These are phyloP conservation scores for Myxozyma lipomycoides DNA, from an alignment of 805 yeast species.

Conservation along the genomic window DNA sequence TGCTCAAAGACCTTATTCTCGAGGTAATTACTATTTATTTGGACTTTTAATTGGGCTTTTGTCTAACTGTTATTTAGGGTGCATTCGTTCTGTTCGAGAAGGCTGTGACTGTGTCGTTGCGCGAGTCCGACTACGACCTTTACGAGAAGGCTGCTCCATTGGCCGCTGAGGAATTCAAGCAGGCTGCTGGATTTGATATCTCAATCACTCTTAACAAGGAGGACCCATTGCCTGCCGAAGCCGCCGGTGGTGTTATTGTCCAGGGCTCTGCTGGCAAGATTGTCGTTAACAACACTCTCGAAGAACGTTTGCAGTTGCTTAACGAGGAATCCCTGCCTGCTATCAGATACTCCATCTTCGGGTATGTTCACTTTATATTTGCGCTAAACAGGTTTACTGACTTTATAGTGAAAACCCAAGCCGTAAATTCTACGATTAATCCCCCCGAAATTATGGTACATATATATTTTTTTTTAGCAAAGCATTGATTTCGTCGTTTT, in stretches of 20 bases:
- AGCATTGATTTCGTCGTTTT: neutral
- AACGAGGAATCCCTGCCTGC: slow-evolving; percentile 87
- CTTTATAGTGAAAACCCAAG: slow-evolving; percentile 38
- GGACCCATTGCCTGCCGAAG: slow-evolving; percentile 54
- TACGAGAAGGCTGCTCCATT: slow-evolving; percentile 59
- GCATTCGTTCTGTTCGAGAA: slow-evolving; percentile 70
- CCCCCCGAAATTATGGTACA: neutral
- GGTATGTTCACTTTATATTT: slow-evolving; percentile 38
- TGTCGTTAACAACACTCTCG: slow-evolving; percentile 86
- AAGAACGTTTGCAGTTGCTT: slow-evolving; percentile 83
- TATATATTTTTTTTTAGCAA: slow-evolving; percentile 1
- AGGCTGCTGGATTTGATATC: slow-evolving; percentile 55
- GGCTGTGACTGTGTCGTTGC: slow-evolving; percentile 58
- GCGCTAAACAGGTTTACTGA: neutral
- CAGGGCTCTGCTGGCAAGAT: slow-evolving; percentile 73
- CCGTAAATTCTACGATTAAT: slow-evolving; percentile 85
- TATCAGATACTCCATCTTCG: slow-evolving; percentile 83
- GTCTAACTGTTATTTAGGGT: slow-evolving; percentile 32
- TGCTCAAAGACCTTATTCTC: slow-evolving; percentile 72
- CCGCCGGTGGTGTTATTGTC: slow-evolving; percentile 82
- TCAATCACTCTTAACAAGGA: slow-evolving; percentile 54
- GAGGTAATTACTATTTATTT: slow-evolving; percentile 42
- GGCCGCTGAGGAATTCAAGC: slow-evolving; percentile 62
- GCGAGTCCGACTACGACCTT: slow-evolving; percentile 57
- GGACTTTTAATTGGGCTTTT: slow-evolving; percentile 25